Conservation (phyloP, 345 rosid genomes). For the Eucalyptus marginata region DNA sequence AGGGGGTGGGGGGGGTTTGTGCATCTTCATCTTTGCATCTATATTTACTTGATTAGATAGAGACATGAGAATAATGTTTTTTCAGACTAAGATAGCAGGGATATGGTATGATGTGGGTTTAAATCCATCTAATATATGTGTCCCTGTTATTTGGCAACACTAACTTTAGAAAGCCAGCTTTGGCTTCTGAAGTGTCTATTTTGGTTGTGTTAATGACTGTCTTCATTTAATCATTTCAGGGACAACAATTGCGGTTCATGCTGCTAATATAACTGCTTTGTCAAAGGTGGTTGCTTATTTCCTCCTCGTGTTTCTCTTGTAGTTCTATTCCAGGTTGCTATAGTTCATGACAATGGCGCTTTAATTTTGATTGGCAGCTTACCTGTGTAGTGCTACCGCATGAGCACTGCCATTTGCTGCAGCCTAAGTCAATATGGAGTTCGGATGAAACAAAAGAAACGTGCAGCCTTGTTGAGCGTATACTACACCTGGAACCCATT, state of each 20-base stretch:
- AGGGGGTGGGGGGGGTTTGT: too few relatives aligned
- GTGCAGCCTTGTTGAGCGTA: conserved; percentile 59
- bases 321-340: background rate
- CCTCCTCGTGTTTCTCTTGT: background rate
- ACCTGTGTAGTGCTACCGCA: conserved; percentile 70
- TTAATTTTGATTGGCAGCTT: conserved; percentile 28
- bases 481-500: conserved; percentile 78
- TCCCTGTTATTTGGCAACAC: background rate
- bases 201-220: background rate
- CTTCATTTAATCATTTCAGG: conserved; percentile 28
- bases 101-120: background rate
- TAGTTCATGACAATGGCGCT: background rate
- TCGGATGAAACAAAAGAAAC: conserved; percentile 45
- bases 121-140: background rate
- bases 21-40: background rate
- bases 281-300: conserved; percentile 36
- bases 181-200: background rate
- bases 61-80: background rate
- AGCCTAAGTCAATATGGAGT: conserved; percentile 83
- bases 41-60: background rate
- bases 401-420: conserved; percentile 51
- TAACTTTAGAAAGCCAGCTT: background rate
- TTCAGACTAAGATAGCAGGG: background rate
- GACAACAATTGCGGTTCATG: conserved; percentile 29
- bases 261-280: conserved; percentile 64